Evolutionary conservation across 1,284 basidiomycete species (phyloP).

Genomic region (Sporisorium exsertum): DNA sequence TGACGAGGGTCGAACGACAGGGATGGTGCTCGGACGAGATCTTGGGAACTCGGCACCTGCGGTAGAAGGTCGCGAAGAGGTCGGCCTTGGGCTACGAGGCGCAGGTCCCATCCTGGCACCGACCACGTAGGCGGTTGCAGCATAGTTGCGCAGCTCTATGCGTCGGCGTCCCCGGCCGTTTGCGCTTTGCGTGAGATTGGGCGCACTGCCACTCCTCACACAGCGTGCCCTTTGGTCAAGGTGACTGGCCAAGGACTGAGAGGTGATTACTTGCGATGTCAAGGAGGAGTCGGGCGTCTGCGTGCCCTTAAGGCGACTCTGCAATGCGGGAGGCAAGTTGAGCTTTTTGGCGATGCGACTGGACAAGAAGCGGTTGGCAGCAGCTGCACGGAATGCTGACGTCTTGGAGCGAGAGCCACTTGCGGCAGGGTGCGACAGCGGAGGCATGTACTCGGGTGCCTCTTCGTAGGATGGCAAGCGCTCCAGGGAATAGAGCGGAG

Average conservation of each 20-base stretch:
- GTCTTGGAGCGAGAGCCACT: conserved; percentile 34
- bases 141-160: conserved; percentile 34
- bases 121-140: conserved; percentile 36
- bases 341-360: conserved; percentile 48
- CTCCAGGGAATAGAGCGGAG: conserved; percentile 39
- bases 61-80: conserved; percentile 27
- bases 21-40: not conserved
- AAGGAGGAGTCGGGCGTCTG: conserved; percentile 21
- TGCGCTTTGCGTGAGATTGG: conserved; percentile 16
- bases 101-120: conserved; percentile 49
- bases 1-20: conserved; percentile 16
- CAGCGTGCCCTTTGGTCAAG: conserved; percentile 11
- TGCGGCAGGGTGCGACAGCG: conserved; percentile 17
- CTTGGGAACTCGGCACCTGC: conserved; percentile 5
- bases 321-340: conserved; percentile 31
- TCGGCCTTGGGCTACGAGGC: conserved; percentile 8
- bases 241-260: not conserved
- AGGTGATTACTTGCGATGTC: not conserved
- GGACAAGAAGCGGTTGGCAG: conserved; percentile 41
- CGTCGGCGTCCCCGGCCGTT: conserved; percentile 12
- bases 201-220: conserved; percentile 44
- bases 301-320: conserved; percentile 35
- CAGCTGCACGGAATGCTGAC: conserved; percentile 31
- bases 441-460: conserved; percentile 41
- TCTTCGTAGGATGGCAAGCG: conserved; percentile 40